phyloP scores from a whole-genome alignment of 257 asterid species.

The Solanum rostratum region DNA sequence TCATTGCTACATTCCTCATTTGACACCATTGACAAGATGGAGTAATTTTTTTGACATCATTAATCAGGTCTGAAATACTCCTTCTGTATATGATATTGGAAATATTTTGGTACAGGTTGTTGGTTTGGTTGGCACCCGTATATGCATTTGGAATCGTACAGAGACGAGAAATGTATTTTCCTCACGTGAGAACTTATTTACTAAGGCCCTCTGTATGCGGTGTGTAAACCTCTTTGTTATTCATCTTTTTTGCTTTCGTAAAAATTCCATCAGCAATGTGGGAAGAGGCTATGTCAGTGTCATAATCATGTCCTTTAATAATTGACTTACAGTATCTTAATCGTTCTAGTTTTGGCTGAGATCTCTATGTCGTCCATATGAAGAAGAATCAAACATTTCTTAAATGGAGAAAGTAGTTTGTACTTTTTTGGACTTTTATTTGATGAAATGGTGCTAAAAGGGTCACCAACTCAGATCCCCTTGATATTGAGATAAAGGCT shows the following conservation, averaged over 20 bases:
- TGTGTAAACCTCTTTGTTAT: constrained; percentile 28
- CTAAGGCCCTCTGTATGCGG: constrained; percentile 86
- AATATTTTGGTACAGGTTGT: constrained; percentile 40
- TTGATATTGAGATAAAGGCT: background rate
- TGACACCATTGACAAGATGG: background rate
- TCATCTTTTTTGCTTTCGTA: background rate
- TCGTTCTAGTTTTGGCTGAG: background rate
- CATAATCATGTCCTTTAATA: background rate
- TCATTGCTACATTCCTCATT: background rate
- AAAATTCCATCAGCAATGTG: background rate
- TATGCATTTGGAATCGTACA: constrained; percentile 82
- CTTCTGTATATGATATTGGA: background rate
- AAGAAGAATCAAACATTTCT: background rate
- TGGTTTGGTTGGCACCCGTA: constrained; percentile 86
- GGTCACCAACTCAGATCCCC: background rate
- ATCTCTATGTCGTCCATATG: background rate
- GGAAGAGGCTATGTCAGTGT: background rate
- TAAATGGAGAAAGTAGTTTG: background rate
- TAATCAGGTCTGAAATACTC: background rate
- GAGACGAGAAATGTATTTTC: constrained; percentile 65
- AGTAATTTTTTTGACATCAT: background rate
- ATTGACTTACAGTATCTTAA: background rate
- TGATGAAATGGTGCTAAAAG: background rate
- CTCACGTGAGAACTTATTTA: constrained; percentile 78
- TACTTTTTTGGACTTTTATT: background rate